Base-by-base conservation (phyloP, 2,329 filamentous ascomycete species). In the Calonectria henricotiae region DNA sequence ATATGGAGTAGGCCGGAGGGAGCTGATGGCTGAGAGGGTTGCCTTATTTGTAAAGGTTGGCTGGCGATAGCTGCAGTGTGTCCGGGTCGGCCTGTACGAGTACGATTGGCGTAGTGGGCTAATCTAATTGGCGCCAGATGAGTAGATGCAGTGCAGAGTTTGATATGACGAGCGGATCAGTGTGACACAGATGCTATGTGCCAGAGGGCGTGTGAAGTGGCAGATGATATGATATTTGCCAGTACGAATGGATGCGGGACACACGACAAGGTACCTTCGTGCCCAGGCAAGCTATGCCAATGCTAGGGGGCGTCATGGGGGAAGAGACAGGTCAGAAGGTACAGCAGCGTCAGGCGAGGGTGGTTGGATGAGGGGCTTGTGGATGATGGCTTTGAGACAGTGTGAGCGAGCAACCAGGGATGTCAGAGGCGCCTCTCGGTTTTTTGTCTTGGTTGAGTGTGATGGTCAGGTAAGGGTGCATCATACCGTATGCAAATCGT, bases 331-430 rank as follows among this genome's bases (percentile, higher is more conserved):
- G 43, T 49, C 44, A 61, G 17, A 49, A 49, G 54, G 65, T 23
- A 27, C 49, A 15, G 32, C 25, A 60, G 7, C 20, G 37, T 12
- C 43, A 43, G 43, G 43, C 27, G 32, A 15, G 41, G 27, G 27
- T 43, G 41, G 47, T 44, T 58, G 49, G 32, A 41, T 67, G 32
- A 41, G 55, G 44, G 55, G 55, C 46, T 15, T 27, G 27, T n/a
- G 61, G 61, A 39, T 46, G 61, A 46, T 55, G 58, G 47, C 23
- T 63, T 43, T 62, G 58, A 68, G 58, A 67, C 65, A 67, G 32
- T 51, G 58, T 61, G 55, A 61, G 55, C 27, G 41, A 49, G 63
- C 51, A 47, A 64, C 47, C 46, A 17, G 62, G 62, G 35, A 61
- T 61, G n/a, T 43, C 37, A 51, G 32, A 54, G 44, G 32, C 30